Evolutionary conservation across 352 stramenopile genomes (phyloP).

Genomic region (Pilasporangium apinafurcum): DNA sequence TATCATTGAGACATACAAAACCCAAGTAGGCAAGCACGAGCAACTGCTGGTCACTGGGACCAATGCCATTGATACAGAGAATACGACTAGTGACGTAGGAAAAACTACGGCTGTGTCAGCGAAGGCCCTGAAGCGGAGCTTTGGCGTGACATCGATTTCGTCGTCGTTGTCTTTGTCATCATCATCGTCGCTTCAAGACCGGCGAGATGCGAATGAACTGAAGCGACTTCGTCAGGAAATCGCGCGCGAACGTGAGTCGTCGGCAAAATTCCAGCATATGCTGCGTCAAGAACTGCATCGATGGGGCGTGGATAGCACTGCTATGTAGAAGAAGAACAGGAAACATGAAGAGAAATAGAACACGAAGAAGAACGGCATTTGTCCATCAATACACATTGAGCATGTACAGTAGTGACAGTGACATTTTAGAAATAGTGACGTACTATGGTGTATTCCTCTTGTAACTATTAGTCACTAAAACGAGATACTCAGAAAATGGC

Average conservation of each 20-base stretch:
- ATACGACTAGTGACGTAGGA: not conserved
- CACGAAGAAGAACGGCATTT: constrained; percentile 16
- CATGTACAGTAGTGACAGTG: no score
- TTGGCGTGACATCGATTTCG: constrained; percentile 8
- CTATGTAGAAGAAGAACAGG: not conserved
- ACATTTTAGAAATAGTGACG: no score
- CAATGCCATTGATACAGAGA: constrained; percentile 1
- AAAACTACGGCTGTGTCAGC: constrained; percentile 9
- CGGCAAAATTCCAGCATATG: constrained; percentile 52
- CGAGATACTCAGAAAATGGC: no score
- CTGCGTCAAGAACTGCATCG: constrained; percentile 43
- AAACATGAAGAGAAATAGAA: not conserved
- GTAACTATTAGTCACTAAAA: no score
- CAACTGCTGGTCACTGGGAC: no score
- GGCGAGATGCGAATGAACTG: constrained; percentile 12
- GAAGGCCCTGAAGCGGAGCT: constrained; percentile 32
- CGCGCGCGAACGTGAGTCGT: constrained; percentile 33
- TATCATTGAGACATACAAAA: no score
- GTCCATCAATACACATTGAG: no score
- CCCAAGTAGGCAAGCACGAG: no score
- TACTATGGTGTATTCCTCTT: no score
- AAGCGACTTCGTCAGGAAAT: constrained; percentile 50
- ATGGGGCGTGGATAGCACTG: constrained; percentile 11
- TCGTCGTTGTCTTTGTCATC: not conserved
- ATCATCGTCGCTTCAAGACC: not conserved